Base-by-base conservation (phyloP, 2,329 filamentous ascomycete species). In the Thielaviopsis ethacetica region DNA sequence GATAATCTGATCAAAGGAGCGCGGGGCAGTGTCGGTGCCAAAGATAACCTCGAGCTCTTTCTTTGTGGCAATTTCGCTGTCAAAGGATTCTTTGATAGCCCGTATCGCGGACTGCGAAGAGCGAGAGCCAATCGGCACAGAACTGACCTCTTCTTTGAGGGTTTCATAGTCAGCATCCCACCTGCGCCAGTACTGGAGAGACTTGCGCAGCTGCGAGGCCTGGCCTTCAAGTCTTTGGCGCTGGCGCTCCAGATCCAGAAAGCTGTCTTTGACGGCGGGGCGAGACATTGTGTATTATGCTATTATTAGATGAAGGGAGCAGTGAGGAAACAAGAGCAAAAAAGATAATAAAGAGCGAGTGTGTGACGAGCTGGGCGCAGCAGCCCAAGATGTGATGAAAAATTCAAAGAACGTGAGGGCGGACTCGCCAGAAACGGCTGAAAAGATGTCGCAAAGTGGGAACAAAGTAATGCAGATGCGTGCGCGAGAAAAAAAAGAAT, bases 81-180 rank as follows among this genome's bases (percentile, higher is more conserved):
- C 76, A 63, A 85, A 84, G 13, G 76, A 74, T 41, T 75, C 71
- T 52, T 80, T 79, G 53, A 85, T 78, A 30, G 72, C 72, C 7
- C 78, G 72, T 27, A 90, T 77, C 27, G 82, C 77, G 19, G 79
- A 71, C 59, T 12, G 64, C 22, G 30, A 53, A 21, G 41, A 54
- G 30, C 72, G 71, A 59, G 78, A 70, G 56, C 74, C 71, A 50
- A 74, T 68, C 41, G 76, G 69, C 26, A 84, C 68, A 3, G 73
- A 75, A 57, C 81, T 72, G 30, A 97, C 79, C 66, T 94, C 88
- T 68, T 94, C 88, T 68, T 87, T 90, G 62, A 97, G 77, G 24
- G 84, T 82, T 68, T 95, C 88, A 70, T 97, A 97, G 69, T 97
- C 91, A 54, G 86, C 82, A 68, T 95, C 91, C 81, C 88, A 94